phyloP scores from a whole-genome alignment of 768 basidiomycete genomes.

The Phylloporus sp. region DNA sequence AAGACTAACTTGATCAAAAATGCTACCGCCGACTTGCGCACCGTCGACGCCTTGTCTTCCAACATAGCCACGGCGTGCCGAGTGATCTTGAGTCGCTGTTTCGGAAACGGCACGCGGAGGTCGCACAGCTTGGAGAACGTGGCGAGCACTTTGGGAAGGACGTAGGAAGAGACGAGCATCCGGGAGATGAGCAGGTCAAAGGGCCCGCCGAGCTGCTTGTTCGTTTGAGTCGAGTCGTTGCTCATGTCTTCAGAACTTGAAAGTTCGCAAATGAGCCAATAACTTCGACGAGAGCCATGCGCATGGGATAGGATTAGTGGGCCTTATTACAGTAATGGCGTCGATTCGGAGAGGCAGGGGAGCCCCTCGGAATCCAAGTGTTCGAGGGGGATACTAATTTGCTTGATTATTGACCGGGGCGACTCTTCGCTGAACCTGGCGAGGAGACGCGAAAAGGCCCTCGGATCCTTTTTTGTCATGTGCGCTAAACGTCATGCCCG shows the following conservation, averaged over 20 bases:
- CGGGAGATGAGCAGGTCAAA: slow-evolving; percentile 86
- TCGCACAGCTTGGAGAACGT: slow-evolving; percentile 77
- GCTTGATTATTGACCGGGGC: slow-evolving; percentile 80
- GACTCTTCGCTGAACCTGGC: slow-evolving; percentile 73
- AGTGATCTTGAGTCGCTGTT: slow-evolving; percentile 74
- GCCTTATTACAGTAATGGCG: background rate
- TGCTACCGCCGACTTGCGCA: too few species aligned
- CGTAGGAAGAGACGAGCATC: slow-evolving; percentile 86
- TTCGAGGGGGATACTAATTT: slow-evolving; percentile 75
- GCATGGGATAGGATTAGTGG: slow-evolving; percentile 87
- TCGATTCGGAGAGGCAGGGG: background rate
- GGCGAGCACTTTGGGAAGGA: slow-evolving; percentile 80
- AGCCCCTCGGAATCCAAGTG: slow-evolving; percentile 90
- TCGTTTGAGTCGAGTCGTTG: slow-evolving; percentile 39
- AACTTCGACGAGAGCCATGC: slow-evolving; percentile 89
- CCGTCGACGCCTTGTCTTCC: slow-evolving; percentile 85
- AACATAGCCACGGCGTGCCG: slow-evolving; percentile 72
- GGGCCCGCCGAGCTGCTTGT: slow-evolving; percentile 74
- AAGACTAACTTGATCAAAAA: slow-evolving; percentile 68
- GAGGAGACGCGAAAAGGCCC: slow-evolving; percentile 81
- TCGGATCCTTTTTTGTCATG: slow-evolving; percentile 85
- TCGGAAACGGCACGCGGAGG: slow-evolving; percentile 74
- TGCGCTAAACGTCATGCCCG: slow-evolving; percentile 66
- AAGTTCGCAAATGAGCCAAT: slow-evolving; percentile 82
- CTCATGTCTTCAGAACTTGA: slow-evolving; percentile 48